Evolutionary conservation across 768 basidiomycete species (phyloP), one percentile per base, ranked within the genome.

Genomic region (Pleurotus giganteus): DNA sequence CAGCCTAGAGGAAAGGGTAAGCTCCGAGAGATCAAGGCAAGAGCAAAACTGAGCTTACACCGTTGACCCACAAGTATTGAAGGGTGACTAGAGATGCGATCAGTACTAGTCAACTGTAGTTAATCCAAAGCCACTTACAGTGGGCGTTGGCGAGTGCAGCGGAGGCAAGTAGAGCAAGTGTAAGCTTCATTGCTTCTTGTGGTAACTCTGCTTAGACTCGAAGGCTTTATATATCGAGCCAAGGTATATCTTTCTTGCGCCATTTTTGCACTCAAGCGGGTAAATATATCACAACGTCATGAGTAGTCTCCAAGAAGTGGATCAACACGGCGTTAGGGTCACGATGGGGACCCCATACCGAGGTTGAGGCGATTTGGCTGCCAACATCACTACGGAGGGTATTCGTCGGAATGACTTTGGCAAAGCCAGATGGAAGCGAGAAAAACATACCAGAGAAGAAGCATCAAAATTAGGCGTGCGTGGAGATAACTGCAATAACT

Each of bases 11-110:
- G 46, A 27, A 9, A 21, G 8, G 44, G 3, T 43, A 17, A 45
- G 15, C 6, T 34, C 3, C 2, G 13, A 13, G 11, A 4, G 36
- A 34, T n/a, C 28, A 43, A 17, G 21, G 9, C 27, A 41, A 4
- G 47, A 24, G 13, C 19, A 17, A 23, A 32, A 7, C 24, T n/a
- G 13, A 5, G 61, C 63, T 53, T 58, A 77, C 78, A 52, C 77
- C 79, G 57, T 79, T 76, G 55, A 69, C 61, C 78, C 78, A 81
- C 53, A 80, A 68, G 60, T 78, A 81, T 58, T 81, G 79, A 74
- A 80, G 67, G 12, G 79, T 80, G 62, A 79, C 76, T 77, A 41
- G 3, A 19, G 21, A 41, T 17, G 26, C 7, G 17, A 19, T 54
- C 55, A 58, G 45, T 23, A 24, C 11, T 24, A 54, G 4, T 5